Evolutionary conservation across 2,329 filamentous ascomycete genomes (phyloP).

Genomic region (Colletotrichum godetiae): DNA sequence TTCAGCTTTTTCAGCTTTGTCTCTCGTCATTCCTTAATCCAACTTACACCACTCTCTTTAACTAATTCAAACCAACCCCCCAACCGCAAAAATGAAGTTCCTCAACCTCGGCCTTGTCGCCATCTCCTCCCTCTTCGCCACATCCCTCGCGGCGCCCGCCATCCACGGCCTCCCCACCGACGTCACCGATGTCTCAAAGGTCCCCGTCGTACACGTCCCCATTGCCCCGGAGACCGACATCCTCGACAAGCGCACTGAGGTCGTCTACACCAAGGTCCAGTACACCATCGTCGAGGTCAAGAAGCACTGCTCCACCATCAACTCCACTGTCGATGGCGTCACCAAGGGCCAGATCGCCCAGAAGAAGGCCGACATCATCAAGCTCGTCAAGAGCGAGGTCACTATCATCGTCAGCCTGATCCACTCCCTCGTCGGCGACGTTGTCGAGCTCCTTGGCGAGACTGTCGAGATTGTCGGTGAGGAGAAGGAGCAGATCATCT

Average conservation of each 20-base stretch:
- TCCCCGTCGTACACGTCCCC: not conserved
- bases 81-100: slow-evolving; percentile 28
- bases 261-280: slow-evolving; percentile 26
- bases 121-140: slow-evolving; percentile 23
- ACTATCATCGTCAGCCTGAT: slow-evolving; percentile 25
- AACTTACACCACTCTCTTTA: slow-evolving; percentile 22
- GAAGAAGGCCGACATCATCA: slow-evolving; percentile 21
- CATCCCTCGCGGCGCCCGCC: slow-evolving; percentile 21
- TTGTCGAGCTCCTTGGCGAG: slow-evolving; percentile 12
- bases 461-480: slow-evolving; percentile 25
- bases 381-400: slow-evolving; percentile 28
- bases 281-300: slow-evolving; percentile 20
- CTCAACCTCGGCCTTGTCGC: slow-evolving; percentile 24
- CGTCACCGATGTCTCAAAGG: slow-evolving; percentile 1
- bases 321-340: slow-evolving; percentile 24
- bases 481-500: slow-evolving; percentile 29
- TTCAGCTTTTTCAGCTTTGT: not conserved
- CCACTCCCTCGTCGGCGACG: slow-evolving; percentile 8
- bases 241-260: slow-evolving; percentile 17
- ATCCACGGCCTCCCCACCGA: not conserved
- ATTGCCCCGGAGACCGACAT: not conserved
- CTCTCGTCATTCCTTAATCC: slow-evolving; percentile 14
- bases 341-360: not conserved
- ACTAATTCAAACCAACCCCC: not conserved
- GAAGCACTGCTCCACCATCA: slow-evolving; percentile 31